Evolutionary conservation across 2,329 filamentous ascomycete species (phyloP).

Genomic region (Verticillium dahliae): DNA sequence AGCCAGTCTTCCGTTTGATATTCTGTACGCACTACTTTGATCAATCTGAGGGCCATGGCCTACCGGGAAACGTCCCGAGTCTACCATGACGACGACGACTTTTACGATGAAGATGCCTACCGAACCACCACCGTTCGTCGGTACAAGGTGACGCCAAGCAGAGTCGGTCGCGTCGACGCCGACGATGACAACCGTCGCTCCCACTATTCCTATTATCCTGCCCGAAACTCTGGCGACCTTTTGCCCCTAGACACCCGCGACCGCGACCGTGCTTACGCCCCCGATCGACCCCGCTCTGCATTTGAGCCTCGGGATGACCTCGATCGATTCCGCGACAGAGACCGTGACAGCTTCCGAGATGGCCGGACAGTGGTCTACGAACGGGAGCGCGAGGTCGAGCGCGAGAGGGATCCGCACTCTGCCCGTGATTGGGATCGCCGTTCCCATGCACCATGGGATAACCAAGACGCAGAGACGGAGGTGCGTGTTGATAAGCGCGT

Average conservation of each 20-base stretch:
- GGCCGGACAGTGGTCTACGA: constrained; percentile 23
- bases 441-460: constrained; percentile 21
- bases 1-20: background rate
- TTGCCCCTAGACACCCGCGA: constrained; percentile 37
- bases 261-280: constrained; percentile 25
- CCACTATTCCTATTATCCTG: constrained; percentile 28
- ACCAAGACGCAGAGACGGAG: constrained; percentile 27
- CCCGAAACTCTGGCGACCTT: constrained; percentile 32
- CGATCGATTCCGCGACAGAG: constrained; percentile 19
- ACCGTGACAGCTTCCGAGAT: constrained; percentile 9
- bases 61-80: constrained; percentile 24
- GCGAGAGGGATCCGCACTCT: constrained; percentile 20
- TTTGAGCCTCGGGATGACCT: constrained; percentile 28
- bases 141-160: constrained; percentile 41
- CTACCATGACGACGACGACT: constrained; percentile 24
- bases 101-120: constrained; percentile 38
- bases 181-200: constrained; percentile 40
- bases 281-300: constrained; percentile 45
- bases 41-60: constrained; percentile 20
- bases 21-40: background rate
- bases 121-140: constrained; percentile 42
- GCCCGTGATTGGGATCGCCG: constrained; percentile 25
- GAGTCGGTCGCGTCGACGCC: constrained; percentile 34
- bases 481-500: constrained; percentile 34
- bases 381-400: constrained; percentile 35